Conservation (phyloP, 1,139 yeast genomes). For the Pichia sp. region DNA sequence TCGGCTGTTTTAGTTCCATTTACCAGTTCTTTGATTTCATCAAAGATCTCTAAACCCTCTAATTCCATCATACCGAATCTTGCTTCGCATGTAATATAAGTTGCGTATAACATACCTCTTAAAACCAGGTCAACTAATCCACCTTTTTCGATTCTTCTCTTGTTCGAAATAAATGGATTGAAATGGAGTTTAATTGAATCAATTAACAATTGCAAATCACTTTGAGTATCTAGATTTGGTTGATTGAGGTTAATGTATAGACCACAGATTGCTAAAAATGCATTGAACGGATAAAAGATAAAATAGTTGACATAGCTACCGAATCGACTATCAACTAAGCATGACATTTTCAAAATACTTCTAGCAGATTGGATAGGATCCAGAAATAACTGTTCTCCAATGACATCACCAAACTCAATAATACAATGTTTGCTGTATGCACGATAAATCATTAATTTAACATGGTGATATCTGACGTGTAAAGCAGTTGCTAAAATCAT, state of each 20-base stretch:
- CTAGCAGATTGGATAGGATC: conserved; percentile 27
- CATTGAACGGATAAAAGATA: conserved; percentile 31
- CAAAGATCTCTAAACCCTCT: conserved; percentile 10
- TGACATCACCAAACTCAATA: conserved; percentile 1
- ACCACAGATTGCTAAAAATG: conserved; percentile 29
- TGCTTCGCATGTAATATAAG: conserved; percentile 11
- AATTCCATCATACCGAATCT: conserved; percentile 10
- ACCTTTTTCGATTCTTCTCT: conserved; percentile 15
- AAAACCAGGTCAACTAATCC: conserved; percentile 18
- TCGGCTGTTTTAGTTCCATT: conserved; percentile 2
- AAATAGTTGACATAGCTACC: conserved; percentile 21
- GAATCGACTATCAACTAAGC: conserved; percentile 17
- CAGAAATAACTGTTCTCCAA: conserved; percentile 7
- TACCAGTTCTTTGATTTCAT: conserved; percentile 8
- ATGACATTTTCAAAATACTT: conserved; percentile 22
- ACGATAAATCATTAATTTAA: conserved; percentile 15
- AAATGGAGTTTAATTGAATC: conserved; percentile 20
- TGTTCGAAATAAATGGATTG: conserved; percentile 8
- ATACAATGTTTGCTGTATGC: conserved; percentile 11
- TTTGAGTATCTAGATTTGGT: conserved; percentile 8
- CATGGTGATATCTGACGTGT: conserved; percentile 19
- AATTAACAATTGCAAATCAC: conserved; percentile 26
- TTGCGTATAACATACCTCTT: conserved; percentile 19
- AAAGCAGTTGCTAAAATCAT: conserved; percentile 13
- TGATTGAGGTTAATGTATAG: conserved; percentile 24